Evolutionary conservation across 441 rosid species (phyloP).

Genomic region (Erodium moschatum): DNA sequence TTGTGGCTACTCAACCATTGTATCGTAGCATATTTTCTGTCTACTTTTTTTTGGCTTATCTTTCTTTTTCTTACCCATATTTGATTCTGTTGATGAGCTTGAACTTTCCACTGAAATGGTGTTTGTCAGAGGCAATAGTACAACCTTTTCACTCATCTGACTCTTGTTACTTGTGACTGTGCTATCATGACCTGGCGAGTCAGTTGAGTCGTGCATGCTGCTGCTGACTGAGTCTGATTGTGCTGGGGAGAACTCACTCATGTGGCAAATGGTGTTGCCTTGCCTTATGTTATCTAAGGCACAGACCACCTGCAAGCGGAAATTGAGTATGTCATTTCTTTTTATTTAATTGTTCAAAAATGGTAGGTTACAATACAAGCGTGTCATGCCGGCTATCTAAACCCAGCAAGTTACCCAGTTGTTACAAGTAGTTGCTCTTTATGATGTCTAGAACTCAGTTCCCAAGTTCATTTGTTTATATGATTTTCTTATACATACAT

Average conservation of each 20-base stretch:
- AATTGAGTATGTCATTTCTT: not conserved
- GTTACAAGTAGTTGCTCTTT: too few relatives aligned
- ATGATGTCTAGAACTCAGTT: too few relatives aligned
- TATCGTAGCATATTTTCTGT: constrained; percentile 4
- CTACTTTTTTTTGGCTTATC: not conserved
- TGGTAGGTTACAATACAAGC: not conserved
- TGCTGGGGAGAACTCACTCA: constrained; percentile 34
- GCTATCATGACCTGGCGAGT: constrained; percentile 18
- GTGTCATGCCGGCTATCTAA: too few relatives aligned
- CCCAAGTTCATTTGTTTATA: too few relatives aligned
- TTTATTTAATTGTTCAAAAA: too few relatives aligned
- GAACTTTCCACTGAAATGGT: constrained; percentile 16
- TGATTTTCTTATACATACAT: too few relatives aligned
- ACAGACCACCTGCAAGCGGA: constrained; percentile 37
- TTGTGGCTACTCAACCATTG: constrained; percentile 11
- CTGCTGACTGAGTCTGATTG: constrained; percentile 29
- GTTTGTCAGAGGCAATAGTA: constrained; percentile 22
- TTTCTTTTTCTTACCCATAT: not conserved
- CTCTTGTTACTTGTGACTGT: constrained; percentile 14
- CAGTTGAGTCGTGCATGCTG: constrained; percentile 15
- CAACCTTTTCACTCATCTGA: constrained; percentile 14
- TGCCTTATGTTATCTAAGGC: constrained; percentile 36
- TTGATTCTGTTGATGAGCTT: not conserved
- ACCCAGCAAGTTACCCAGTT: too few relatives aligned
- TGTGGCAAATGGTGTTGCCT: constrained; percentile 17